A percentile compares a stretch with the other conserved stretches of the same genome.
Conservation (phyloP, 306 rosid genomes). For the Elaeagnus macrophylla region DNA sequence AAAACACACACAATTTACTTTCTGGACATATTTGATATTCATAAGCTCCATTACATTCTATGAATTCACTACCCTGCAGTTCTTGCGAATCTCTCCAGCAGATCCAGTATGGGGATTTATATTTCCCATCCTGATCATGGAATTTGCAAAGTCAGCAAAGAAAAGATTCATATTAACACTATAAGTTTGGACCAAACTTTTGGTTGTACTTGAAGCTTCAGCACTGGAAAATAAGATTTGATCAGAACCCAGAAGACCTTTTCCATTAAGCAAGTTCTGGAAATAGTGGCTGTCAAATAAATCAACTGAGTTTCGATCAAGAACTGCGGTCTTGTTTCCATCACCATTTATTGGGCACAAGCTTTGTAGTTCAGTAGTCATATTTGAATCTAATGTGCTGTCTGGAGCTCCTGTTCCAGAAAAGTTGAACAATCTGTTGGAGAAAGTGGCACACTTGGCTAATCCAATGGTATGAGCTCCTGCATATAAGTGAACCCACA, state of each 20-base stretch:
- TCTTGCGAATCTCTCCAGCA: slow-evolving; percentile 65
- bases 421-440: slow-evolving; percentile 72
- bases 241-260: slow-evolving; percentile 72
- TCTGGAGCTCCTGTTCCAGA: slow-evolving; percentile 48
- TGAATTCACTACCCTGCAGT: slow-evolving; percentile 51
- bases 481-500: slow-evolving; percentile 14
- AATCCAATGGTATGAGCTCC: slow-evolving; percentile 84
- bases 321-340: slow-evolving; percentile 39
- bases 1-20: neutral
- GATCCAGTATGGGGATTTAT: slow-evolving; percentile 54
- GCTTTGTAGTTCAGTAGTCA: slow-evolving; percentile 49
- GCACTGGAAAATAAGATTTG: slow-evolving; percentile 49
- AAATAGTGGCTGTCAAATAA: slow-evolving; percentile 82
- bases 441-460: slow-evolving; percentile 55
- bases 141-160: slow-evolving; percentile 44
- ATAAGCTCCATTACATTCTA: neutral
- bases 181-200: slow-evolving; percentile 46
- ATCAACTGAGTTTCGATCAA: slow-evolving; percentile 66
- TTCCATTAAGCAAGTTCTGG: slow-evolving; percentile 45
- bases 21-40: no score
- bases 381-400: slow-evolving; percentile 36
- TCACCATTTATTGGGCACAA: slow-evolving; percentile 57
- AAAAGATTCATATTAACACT: slow-evolving; percentile 32
- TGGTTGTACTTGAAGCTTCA: slow-evolving; percentile 37
- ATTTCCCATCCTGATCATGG: slow-evolving; percentile 84